A percentile compares a stretch with the other conserved stretches of the same genome.
Conservation (phyloP, 2,329 filamentous ascomycete genomes). For the Coccinonectria pachysandricola region DNA sequence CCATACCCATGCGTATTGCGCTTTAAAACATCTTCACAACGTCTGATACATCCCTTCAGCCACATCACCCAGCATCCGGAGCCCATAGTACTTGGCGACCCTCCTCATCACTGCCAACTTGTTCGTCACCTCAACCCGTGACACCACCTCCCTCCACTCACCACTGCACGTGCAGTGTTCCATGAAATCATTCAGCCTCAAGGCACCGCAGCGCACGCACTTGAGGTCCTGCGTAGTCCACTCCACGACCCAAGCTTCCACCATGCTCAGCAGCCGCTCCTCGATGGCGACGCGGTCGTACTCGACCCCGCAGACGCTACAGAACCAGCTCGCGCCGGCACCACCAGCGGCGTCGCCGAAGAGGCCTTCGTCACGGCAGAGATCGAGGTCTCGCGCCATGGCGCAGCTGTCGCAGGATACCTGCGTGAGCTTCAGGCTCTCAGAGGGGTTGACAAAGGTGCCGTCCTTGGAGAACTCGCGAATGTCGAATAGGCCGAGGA, state of each 20-base stretch:
- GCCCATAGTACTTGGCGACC: slow-evolving; percentile 68
- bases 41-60: slow-evolving; percentile 51
- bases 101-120: slow-evolving; percentile 59
- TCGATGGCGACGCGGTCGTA: slow-evolving; percentile 76
- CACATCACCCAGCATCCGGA: slow-evolving; percentile 72
- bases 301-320: slow-evolving; percentile 62
- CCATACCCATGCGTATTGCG: slow-evolving; percentile 12
- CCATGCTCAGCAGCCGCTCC: slow-evolving; percentile 66
- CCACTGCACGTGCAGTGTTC: slow-evolving; percentile 94
- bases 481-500: slow-evolving; percentile 84
- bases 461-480: slow-evolving; percentile 86
- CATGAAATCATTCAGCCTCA: slow-evolving; percentile 86
- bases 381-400: slow-evolving; percentile 75
- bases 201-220: slow-evolving; percentile 59
- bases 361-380: slow-evolving; percentile 82
- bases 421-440: slow-evolving; percentile 61
- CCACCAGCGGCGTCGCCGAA: no score
- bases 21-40: slow-evolving; percentile 29
- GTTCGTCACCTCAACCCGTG: slow-evolving; percentile 53
- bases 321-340: slow-evolving; percentile 60
- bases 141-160: slow-evolving; percentile 65
- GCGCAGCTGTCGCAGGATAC: slow-evolving; percentile 87
- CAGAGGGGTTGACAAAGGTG: slow-evolving; percentile 77
- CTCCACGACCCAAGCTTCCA: slow-evolving; percentile 63
- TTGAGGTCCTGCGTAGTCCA: slow-evolving; percentile 89